Percentiles rank a stretch among this genome's conserved stretches.
phyloP scores from a whole-genome alignment of 2,329 filamentous ascomycete species.

The Fusarium nematophilum region DNA sequence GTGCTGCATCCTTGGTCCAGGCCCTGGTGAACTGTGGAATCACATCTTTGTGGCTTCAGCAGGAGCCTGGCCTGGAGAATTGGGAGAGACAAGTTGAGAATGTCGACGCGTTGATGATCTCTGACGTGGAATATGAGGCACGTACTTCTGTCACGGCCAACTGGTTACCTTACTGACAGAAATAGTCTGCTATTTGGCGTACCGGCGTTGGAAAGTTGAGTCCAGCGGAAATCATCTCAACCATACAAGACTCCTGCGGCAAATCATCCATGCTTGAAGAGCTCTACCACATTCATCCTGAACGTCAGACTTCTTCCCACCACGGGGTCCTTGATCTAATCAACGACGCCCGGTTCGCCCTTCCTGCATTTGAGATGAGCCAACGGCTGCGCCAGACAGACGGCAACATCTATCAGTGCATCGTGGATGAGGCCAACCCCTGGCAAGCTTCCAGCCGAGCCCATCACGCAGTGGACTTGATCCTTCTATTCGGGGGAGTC shows the following conservation, averaged over 20 bases:
- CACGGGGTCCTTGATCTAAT: constrained; percentile 54
- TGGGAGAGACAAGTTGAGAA: constrained; percentile 51
- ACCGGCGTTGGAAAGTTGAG: too few relatives aligned
- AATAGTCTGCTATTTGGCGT: constrained; percentile 57
- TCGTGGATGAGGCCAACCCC: constrained; percentile 59
- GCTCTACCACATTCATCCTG: constrained; percentile 53
- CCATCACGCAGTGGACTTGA: constrained; percentile 60
- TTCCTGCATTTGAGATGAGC: too few relatives aligned
- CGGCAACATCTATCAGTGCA: constrained; percentile 51
- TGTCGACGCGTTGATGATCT: constrained; percentile 53
- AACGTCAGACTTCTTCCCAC: constrained; percentile 53
- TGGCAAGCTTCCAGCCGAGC: constrained; percentile 58
- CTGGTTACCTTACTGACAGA: too few relatives aligned
- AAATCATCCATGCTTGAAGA: constrained; percentile 49
- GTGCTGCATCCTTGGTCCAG: constrained; percentile 41
- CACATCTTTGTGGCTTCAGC: constrained; percentile 55
- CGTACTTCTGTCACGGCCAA: too few relatives aligned
- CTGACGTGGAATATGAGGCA: constrained; percentile 58
- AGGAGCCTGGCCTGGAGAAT: constrained; percentile 47
- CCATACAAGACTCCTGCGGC: constrained; percentile 45
- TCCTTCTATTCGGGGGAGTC: constrained; percentile 56
- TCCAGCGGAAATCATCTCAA: too few relatives aligned
- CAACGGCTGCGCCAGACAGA: too few relatives aligned
- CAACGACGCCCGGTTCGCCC: constrained; percentile 47
- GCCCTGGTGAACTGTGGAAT: constrained; percentile 50